phyloP scores from a whole-genome alignment of 129 eudicot species.

The Escallonia herrerae region DNA sequence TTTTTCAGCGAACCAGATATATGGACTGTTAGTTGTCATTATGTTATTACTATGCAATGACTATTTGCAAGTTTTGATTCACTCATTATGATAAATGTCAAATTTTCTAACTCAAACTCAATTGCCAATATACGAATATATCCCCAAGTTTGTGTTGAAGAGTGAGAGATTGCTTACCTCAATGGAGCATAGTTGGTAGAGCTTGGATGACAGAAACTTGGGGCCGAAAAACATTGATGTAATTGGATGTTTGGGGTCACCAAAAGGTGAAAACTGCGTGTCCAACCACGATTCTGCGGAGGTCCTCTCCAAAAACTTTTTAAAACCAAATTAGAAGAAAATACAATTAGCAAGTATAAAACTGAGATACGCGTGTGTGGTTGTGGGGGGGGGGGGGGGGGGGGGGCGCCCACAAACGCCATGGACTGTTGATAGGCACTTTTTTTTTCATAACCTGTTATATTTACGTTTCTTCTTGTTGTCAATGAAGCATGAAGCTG shows the following conservation, averaged over 20 bases:
- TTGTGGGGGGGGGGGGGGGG: no score
- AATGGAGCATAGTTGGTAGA: constrained; percentile 47
- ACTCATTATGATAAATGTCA: not conserved
- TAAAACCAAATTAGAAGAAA: not conserved
- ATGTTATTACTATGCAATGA: no score
- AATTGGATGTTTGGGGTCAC: constrained; percentile 13
- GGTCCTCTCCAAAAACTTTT: constrained; percentile 23
- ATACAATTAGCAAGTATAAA: no score
- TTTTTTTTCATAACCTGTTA: not conserved
- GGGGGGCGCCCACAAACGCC: no score
- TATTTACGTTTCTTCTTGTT: no score
- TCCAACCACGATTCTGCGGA: constrained; percentile 36
- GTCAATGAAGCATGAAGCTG: not conserved
- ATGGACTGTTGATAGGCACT: no score
- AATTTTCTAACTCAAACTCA: no score
- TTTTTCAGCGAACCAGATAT: no score
- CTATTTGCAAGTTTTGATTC: not conserved
- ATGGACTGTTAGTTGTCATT: no score
- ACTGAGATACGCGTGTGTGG: not conserved
- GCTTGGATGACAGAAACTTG: constrained; percentile 23
- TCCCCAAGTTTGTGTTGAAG: no score
- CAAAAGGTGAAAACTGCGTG: constrained; percentile 30
- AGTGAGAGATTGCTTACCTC: constrained; percentile 21
- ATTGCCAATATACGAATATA: no score
- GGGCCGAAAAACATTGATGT: constrained; percentile 42